Conservation (phyloP, 2,329 filamentous ascomycete species). For the Rugonectria rugulosa region DNA sequence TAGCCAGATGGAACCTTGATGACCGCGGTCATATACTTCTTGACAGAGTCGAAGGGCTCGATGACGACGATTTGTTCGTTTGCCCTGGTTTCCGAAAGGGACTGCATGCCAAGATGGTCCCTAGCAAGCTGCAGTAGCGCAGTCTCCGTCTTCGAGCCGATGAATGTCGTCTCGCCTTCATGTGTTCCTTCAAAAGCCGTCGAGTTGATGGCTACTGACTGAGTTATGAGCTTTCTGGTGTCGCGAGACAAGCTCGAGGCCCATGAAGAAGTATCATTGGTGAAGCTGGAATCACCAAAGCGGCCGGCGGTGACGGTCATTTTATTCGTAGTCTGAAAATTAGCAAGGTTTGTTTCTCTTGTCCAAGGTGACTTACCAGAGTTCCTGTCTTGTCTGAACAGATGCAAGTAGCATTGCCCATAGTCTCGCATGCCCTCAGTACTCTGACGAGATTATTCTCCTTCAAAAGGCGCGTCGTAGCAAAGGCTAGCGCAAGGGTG, state of each 20-base stretch:
- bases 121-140: constrained; percentile 58
- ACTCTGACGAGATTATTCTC: constrained; percentile 74
- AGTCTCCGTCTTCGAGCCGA: constrained; percentile 64
- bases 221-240: constrained; percentile 46
- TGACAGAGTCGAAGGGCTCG: constrained; percentile 60
- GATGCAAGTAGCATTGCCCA: constrained; percentile 75
- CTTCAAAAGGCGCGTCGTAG: constrained; percentile 71
- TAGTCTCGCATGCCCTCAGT: constrained; percentile 72
- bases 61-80: constrained; percentile 55
- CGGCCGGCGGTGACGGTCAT: constrained; percentile 39
- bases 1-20: constrained; percentile 52
- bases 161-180: constrained; percentile 50
- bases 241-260: too few relatives aligned
- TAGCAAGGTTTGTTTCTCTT: too few relatives aligned
- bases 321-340: constrained; percentile 32
- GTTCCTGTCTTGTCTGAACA: constrained; percentile 68
- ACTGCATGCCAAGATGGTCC: constrained; percentile 56
- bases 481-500: constrained; percentile 71
- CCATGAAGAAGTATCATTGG: too few relatives aligned
- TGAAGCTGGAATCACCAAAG: constrained; percentile 25
- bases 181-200: constrained; percentile 63
- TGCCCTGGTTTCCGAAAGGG: constrained; percentile 52
- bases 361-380: constrained; percentile 25
- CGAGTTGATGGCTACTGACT: constrained; percentile 62
- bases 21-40: constrained; percentile 63